These are phyloP conservation scores for Aspergillus ochraceus DNA, from an alignment of 2,329 filamentous ascomycete genomes.

Conservation along the genomic window DNA sequence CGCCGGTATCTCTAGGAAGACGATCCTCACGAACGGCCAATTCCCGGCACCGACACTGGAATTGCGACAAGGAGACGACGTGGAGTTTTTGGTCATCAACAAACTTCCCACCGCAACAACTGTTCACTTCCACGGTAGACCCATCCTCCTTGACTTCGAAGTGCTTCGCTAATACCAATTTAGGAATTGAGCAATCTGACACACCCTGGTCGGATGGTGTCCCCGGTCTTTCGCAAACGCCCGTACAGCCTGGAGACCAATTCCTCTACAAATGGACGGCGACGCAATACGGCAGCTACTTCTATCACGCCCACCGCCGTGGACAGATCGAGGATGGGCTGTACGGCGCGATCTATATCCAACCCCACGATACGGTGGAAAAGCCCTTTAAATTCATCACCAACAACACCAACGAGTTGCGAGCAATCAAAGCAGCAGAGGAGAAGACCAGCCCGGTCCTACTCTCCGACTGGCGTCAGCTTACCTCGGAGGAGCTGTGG, in stretches of 20 bases:
- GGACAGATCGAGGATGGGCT: slow-evolving; percentile 61
- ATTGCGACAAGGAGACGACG: slow-evolving; percentile 27
- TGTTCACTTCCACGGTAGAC: slow-evolving; percentile 34
- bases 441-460: slow-evolving; percentile 47
- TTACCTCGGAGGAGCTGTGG: slow-evolving; percentile 49
- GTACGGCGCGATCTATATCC: slow-evolving; percentile 56
- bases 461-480: slow-evolving; percentile 56
- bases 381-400: slow-evolving; percentile 54
- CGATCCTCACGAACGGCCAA: slow-evolving; percentile 30
- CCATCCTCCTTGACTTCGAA: neutral
- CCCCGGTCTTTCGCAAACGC: slow-evolving; percentile 54
- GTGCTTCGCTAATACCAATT: neutral
- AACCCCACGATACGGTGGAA: slow-evolving; percentile 30
- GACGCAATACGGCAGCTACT: slow-evolving; percentile 57
- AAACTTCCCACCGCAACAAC: slow-evolving; percentile 23
- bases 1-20: slow-evolving; percentile 28
- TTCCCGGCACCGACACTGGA: slow-evolving; percentile 29
- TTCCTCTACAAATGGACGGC: slow-evolving; percentile 57
- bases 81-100: slow-evolving; percentile 31
- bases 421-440: slow-evolving; percentile 52
- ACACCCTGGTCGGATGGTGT: slow-evolving; percentile 62
- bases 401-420: slow-evolving; percentile 34
- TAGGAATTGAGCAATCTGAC: slow-evolving; percentile 46
- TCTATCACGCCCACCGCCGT: slow-evolving; percentile 58
- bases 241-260: slow-evolving; percentile 49